phyloP scores from a whole-genome alignment of 139 green algal genomes.

The Haematococcus lacustris region DNA sequence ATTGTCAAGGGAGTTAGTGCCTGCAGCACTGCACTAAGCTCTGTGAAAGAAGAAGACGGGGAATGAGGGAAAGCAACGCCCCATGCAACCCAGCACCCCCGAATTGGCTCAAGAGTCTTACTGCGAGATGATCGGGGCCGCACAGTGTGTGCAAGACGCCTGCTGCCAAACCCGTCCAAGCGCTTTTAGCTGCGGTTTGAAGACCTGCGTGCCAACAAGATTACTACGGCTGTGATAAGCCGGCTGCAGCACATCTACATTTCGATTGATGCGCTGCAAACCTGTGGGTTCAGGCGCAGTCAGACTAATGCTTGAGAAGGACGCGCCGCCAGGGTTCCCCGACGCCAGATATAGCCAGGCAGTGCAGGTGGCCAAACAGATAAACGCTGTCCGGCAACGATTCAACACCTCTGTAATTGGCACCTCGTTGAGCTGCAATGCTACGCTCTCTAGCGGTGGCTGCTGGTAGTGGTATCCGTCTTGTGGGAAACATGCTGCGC shows the following conservation, averaged over 20 bases:
- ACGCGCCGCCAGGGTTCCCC: constrained; percentile 1
- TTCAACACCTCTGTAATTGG: constrained; percentile 13
- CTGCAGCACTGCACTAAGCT: constrained; percentile 26
- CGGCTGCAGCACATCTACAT: not conserved
- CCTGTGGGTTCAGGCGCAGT: not conserved
- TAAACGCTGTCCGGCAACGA: constrained; percentile 11
- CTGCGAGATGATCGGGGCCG: constrained; percentile 92
- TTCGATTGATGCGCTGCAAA: not conserved
- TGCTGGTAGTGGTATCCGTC: too few species aligned
- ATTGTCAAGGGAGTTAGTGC: constrained; percentile 92
- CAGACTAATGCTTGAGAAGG: constrained; percentile 12
- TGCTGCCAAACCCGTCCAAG: constrained; percentile 81
- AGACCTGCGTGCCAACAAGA: constrained; percentile 4
- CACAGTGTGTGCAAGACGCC: constrained; percentile 93
- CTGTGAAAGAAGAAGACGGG: not conserved
- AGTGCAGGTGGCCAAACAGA: constrained; percentile 19
- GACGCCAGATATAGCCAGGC: constrained; percentile 15
- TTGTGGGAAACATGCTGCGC: too few species aligned
- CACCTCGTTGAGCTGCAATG: too few species aligned
- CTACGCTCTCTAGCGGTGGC: too few species aligned
- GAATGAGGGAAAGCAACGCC: not conserved
- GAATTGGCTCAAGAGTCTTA: constrained; percentile 10
- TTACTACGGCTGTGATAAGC: not conserved
- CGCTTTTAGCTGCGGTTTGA: constrained; percentile 37
- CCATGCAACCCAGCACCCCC: not conserved